Base-by-base conservation (phyloP, 2,329 filamentous ascomycete genomes). In the Sarocladiaceae sp. region DNA sequence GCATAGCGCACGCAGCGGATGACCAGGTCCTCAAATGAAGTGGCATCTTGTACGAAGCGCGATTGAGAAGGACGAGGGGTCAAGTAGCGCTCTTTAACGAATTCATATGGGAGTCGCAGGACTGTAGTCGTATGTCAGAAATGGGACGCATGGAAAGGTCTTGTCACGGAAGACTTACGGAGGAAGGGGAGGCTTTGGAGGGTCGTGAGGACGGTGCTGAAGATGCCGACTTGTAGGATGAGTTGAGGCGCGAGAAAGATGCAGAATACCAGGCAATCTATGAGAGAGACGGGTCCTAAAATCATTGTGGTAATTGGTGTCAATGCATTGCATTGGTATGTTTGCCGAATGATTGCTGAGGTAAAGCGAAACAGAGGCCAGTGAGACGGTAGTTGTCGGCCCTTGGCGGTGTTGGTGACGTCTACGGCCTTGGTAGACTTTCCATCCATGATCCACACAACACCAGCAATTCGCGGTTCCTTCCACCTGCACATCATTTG, bases 1-100 rank as follows among this genome's bases (percentile, higher is more conserved):
- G 86, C 87, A 74, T 88, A 91, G 51, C 87, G 79, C 31, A 94
- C 87, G 62, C 86, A 90, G 54, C 87, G 79, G 54, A 93, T 78
- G 47, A 91, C 87, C 39, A 90, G 66, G 62, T 92, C 87, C 65
- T 93, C 88, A 62, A 92, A 93, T 1, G 81, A 69, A 3, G 84
- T 83, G n/a, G 87, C 82, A 51, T 77, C 76, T 58, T 78, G 82
- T n/a, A 86, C 79, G 58, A 91, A 91, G 1, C 80, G 77, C 5
- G 81, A 73, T 56, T 75, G 60, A 22, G 54, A 54, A 48, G 48
- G 55, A 28, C 55, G 54, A n/a, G 59, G 54, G 39, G 59, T 62
- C 42, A 64, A 57, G 56, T 65, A 66, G 17, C 66, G 66, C 33
- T 66, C 64, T n/a, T 55, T 56, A 46, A 67, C 18, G 46, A 68